phyloP scores from a whole-genome alignment of 257 asterid species.

The Datura wrightii region DNA sequence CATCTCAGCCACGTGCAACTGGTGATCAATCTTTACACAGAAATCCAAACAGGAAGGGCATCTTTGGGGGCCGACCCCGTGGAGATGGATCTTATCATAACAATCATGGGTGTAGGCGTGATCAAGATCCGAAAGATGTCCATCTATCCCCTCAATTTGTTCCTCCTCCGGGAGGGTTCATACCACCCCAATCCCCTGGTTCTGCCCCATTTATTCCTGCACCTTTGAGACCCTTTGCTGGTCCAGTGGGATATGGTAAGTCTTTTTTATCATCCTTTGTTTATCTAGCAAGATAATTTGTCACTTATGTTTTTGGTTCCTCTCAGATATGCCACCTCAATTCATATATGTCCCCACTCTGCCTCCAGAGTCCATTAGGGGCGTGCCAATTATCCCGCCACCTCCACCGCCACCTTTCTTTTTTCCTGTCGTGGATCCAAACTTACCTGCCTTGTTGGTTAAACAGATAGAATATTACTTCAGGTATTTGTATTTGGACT shows the following conservation, averaged over 20 bases:
- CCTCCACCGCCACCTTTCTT: slow-evolving; percentile 51
- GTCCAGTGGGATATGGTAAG: slow-evolving; percentile 73
- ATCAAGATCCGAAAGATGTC: slow-evolving; percentile 70
- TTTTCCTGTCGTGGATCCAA: slow-evolving; percentile 45
- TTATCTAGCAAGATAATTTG: neutral
- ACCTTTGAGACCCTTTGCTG: slow-evolving; percentile 58
- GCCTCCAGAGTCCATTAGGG: slow-evolving; percentile 17
- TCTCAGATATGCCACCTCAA: neutral
- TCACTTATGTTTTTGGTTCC: neutral
- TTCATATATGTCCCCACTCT: slow-evolving; percentile 48
- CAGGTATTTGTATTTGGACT: slow-evolving; percentile 54
- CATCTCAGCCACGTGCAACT: slow-evolving; percentile 50
- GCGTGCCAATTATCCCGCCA: slow-evolving; percentile 29
- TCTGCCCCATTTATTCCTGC: slow-evolving; percentile 61
- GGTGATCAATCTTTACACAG: slow-evolving; percentile 61
- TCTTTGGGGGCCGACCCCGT: slow-evolving; percentile 68
- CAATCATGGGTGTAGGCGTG: slow-evolving; percentile 70
- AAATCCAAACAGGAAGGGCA: slow-evolving; percentile 56
- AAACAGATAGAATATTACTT: slow-evolving; percentile 81
- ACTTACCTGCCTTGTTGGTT: slow-evolving; percentile 53
- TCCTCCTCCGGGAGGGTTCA: slow-evolving; percentile 59
- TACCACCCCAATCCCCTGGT: slow-evolving; percentile 68
- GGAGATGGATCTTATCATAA: slow-evolving; percentile 59
- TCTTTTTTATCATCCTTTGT: neutral
- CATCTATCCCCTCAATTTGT: slow-evolving; percentile 56